Base-by-base conservation (phyloP, 23 red algal species). In the Gracilaria caudata region DNA sequence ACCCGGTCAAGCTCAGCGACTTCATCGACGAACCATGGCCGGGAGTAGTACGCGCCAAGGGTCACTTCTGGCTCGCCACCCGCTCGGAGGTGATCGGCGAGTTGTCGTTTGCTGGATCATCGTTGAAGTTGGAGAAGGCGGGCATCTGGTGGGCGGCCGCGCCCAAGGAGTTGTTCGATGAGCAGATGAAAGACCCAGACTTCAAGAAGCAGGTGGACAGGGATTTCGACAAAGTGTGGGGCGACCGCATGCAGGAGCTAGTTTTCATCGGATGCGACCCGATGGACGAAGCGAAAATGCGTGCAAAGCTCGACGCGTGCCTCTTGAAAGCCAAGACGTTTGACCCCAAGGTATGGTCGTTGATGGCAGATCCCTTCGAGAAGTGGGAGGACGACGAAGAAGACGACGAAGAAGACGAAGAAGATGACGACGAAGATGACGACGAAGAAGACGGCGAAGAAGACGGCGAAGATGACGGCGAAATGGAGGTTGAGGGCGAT, bases 231-330 rank as follows among this genome's bases (percentile, higher is more conserved):
- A 39, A 77, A 19, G 78, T 56, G 16, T 63, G 84, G 43, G 90
- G 90, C 46, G 90, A 93, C 75, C 73, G 90, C 41, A 53, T 64
- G 47, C 82, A 86, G 34, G 90, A 88, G 60, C 35, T 93, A 46
- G 90, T 93, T 38, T 61, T 93, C 17, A 80, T 93, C 38, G 90
- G 90, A 54, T 43, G 60, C 17, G 90, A 76, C 58, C 64, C 64
- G 64, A 79, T 93, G 37, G 36, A 63, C 51, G 57, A 77, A 28
- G 29, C 56, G 24, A 36, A 90, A 54, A 44, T 93, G 37, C 80
- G 86, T 41, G 65, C 54, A 44, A 72, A 64, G 68, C 64, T 93
- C 45, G 90, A 93, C 81, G 56, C 66, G 21, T 70, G 78, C 4
- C 75, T 93, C 47, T 51, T 93, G 77, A 77, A 93, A 44, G 81